Evolutionary conservation across 2,329 filamentous ascomycete species (phyloP), one percentile per base, ranked within the genome.

Genomic region (Dothiorella sarmentorum): DNA sequence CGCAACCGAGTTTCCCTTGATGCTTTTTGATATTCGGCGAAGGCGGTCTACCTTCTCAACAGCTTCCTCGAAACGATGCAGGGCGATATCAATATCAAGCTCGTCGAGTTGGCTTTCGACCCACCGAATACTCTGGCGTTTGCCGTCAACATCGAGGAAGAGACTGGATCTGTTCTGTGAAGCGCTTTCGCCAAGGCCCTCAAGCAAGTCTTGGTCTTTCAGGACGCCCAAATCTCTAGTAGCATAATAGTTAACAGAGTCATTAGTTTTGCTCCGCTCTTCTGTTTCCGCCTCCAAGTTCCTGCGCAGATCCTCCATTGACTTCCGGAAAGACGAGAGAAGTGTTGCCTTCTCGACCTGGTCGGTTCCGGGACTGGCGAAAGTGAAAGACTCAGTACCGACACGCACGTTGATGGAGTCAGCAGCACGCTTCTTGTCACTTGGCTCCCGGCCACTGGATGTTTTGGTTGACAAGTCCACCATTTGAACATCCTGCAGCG

Each of bases 81-180:
- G 81, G 0, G 94, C 93, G 67, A 99, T 92, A 66, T 96, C 88
- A 66, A 97, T 97, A 68, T 99, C 94, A 5, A 99, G 83, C 68
- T 96, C 91, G 69, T 99, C 94, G 72, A 99, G 89, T 74, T 97
- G 91, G 55, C 86, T 85, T 71, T 99, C 94, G 0, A 99, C 91
- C 91, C 91, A 97, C 56, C 93, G 89, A 45, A 99, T 82, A 70
- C 94, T 97, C 70, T 97, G 91, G 72, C 97, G 92, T 68, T 96
- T 96, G 49, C 94, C 94, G 67, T 97, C 94, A 13, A 96, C 90
- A 67, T 99, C 94, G 64, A 99, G 92, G 58, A 96, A 83, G 76
- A 96, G 88, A 61, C 80, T 84, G 17, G 77, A 76, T 37, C 78
- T 77, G 71, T 95, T 90, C 69, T 91, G 91, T 66, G 88, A 85